These are phyloP conservation scores for Nissolia schottii DNA, from an alignment of 306 rosid species.

Conservation along the genomic window DNA sequence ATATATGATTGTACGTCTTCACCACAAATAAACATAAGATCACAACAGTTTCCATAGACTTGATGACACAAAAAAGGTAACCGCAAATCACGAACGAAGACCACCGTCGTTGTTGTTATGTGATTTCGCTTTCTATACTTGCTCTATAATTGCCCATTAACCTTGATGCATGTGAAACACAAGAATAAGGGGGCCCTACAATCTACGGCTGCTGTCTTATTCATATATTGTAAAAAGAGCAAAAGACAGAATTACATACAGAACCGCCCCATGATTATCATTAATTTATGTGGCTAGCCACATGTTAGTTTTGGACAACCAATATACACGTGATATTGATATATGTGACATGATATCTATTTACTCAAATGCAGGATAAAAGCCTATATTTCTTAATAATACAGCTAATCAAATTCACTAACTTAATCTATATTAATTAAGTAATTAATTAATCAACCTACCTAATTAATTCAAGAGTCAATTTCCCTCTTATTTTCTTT, in stretches of 20 bases:
- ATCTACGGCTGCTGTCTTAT: neutral
- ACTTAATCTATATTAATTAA: neutral
- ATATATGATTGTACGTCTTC: too few species aligned
- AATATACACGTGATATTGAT: neutral
- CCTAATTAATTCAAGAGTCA: neutral
- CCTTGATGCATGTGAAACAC: constrained; percentile 11
- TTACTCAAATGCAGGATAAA: neutral
- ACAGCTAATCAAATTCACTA: neutral
- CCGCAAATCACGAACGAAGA: constrained; percentile 24
- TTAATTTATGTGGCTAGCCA: neutral
- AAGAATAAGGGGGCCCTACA: neutral
- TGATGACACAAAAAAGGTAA: neutral
- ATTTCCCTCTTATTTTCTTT: neutral
- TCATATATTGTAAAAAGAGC: neutral
- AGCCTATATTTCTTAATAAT: neutral
- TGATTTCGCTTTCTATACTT: neutral
- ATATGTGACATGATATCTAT: neutral
- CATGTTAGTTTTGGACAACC: neutral
- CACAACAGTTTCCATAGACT: neutral
- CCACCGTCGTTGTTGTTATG: neutral
- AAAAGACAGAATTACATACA: neutral
- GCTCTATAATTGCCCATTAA: neutral
- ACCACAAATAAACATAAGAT: neutral
- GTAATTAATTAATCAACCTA: neutral
- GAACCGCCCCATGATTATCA: neutral